Evolutionary conservation across 2,329 filamentous ascomycete genomes (phyloP), one percentile per base, ranked within the genome.

Genomic region (Fusarium dlaminii): DNA sequence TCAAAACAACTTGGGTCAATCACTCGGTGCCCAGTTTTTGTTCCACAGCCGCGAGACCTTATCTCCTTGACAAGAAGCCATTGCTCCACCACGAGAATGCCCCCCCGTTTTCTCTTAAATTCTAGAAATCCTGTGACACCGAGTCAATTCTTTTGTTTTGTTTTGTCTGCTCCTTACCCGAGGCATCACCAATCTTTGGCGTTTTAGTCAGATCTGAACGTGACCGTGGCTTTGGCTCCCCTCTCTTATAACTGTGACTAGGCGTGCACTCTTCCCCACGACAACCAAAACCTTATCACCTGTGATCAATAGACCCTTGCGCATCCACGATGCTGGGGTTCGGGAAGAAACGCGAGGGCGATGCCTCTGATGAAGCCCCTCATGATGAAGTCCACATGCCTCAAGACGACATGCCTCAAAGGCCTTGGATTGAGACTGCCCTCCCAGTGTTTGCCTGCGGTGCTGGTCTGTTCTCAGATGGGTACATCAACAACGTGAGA

Each of bases 391-490:
- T 34, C 15, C 55, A 71, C 24, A 12, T 46, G 17, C 29, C 61
- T 27, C 43, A 48, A 13, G 61, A 63, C 4, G 63, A 65, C n/a
- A 37, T 54, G 11, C 49, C 59, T 11, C 63, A 74, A 61, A 61
- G 66, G 6, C 58, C 75, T 17, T 77, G 73, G 71, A 52, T 63
- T 12, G 72, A 77, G 24, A 77, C 75, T 5, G 76, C 73, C 8
- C 48, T 89, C 87, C 94, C 95, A 20, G 93, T 94, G 2, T 92
- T 98, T 76, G 95, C 95, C 48, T 97, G 94, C 79, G 95, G 95
- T 73, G 93, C 95, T 58, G 95, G 95, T 78, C 87, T 98, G 5
- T 98, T 98, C 83, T 95, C 92, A 30, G 95, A 98, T 82, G 95
- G 95, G 22, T 98, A 98, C 82, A 90, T 98, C 80, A 97, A 97